Base-by-base conservation (phyloP, 78 protist species). In the Bodo saltans region DNA sequence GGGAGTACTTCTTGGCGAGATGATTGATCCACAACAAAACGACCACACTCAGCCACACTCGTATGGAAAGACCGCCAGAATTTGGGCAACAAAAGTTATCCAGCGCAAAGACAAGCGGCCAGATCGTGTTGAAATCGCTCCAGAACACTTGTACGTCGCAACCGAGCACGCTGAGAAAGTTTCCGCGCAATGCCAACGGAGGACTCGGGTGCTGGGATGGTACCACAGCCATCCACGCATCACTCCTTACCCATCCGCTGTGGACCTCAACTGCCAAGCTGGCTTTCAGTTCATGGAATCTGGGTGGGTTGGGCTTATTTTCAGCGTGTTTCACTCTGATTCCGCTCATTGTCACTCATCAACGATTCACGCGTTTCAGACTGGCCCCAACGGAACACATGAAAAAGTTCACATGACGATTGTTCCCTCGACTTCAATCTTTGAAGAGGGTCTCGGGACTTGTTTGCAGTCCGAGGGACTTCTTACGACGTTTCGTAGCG, bases 151-250 rank as follows among this genome's bases (percentile, higher is more conserved):
- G 34, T 34, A 84, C 0, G 47, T 42, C 11, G 91, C 91, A 35
- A 52, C 78, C 12, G 47, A 28, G 3, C 0, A 83, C 25, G 94
- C 94, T 11, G 93, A 91, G 39, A 29, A 1, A 26, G 1, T 78
- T 32, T 11, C 89, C 12, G 26, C 68, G 1, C 81, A 29, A 0
- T 80, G 85, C 26, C 78, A 68, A 30, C 52, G 78, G 73, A 79
- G 12, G 3, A 84, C 85, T 3, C 40, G 90, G 17, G 92, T 93
- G 3, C 80, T 91, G 0, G 95, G 95, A 0, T 93, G 95, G 95
- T 92, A 92, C 70, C 95, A 93, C 42, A 79, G 89, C 33, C 95
- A 93, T 34, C 95, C 95, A 0, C 93, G 92, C 85, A 90, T 93
- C 74, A 89, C 92, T 0, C 88, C 88, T 21, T 79, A 32, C 2